Conservation (phyloP, 257 asterid species). For the Solanum microdontum region DNA sequence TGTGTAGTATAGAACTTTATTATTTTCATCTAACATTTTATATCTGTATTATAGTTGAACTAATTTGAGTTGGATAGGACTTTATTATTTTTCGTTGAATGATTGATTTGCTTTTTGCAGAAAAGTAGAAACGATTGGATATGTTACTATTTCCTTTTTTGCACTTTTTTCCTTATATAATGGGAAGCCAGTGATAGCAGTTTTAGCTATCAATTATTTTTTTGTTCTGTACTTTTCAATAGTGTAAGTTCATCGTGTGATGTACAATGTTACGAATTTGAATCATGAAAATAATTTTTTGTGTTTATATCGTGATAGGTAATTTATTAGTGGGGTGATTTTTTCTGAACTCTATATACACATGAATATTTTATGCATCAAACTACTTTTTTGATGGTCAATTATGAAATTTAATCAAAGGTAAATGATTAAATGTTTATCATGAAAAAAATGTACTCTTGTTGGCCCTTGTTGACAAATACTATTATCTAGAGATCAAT, state of each 20-base stretch:
- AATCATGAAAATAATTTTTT: rapidly evolving
- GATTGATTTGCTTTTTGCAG: neutral
- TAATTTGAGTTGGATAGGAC: neutral
- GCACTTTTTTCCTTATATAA: neutral
- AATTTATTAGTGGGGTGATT: neutral
- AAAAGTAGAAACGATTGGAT: neutral
- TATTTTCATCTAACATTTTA: rapidly evolving
- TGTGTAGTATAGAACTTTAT: rapidly evolving
- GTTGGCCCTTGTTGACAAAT: neutral
- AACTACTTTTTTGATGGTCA: neutral
- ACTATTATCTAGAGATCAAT: neutral
- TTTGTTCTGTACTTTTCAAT: neutral
- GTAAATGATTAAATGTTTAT: neutral
- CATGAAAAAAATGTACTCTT: neutral
- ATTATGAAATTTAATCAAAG: neutral
- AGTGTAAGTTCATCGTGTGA: neutral
- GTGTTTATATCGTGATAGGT: rapidly evolving
- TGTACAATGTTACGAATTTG: rapidly evolving
- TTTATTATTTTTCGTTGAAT: neutral
- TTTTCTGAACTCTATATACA: neutral
- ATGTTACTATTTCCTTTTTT: neutral
- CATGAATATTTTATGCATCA: neutral
- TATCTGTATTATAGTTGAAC: neutral
- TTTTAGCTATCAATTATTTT: neutral
- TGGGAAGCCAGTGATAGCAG: neutral